These are phyloP conservation scores for Cutaneotrichosporon sp. DNA, from an alignment of 1,284 basidiomycete genomes.

Conservation along the genomic window DNA sequence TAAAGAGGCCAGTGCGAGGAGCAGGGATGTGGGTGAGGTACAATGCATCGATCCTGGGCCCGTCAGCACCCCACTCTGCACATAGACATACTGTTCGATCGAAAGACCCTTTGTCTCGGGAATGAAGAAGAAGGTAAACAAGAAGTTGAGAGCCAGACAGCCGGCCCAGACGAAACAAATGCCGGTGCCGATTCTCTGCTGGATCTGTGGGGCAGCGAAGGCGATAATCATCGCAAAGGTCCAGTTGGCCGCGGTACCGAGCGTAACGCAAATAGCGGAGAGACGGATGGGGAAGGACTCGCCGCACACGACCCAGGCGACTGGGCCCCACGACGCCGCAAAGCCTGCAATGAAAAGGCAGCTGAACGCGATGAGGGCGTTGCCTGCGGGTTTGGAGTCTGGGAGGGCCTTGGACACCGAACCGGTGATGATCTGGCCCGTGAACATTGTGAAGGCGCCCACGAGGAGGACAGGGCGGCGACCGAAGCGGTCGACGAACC, in stretches of 20 bases:
- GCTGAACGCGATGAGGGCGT: slow-evolving; percentile 42
- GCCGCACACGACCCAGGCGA: slow-evolving; percentile 43
- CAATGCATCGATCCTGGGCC: too few species aligned
- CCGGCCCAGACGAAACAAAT: slow-evolving; percentile 13
- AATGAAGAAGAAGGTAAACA: slow-evolving; percentile 63
- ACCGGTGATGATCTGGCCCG: slow-evolving; percentile 35
- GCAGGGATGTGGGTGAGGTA: too few species aligned
- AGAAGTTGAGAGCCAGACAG: slow-evolving; percentile 80
- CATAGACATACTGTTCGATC: slow-evolving; percentile 24
- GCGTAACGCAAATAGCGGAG: too few species aligned
- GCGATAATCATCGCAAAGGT: too few species aligned
- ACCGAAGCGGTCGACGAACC: slow-evolving; percentile 37
- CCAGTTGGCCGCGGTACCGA: too few species aligned
- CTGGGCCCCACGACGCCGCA: slow-evolving; percentile 35
- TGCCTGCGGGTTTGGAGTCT: slow-evolving; percentile 33
- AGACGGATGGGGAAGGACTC: too few species aligned
- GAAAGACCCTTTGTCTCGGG: slow-evolving; percentile 21
- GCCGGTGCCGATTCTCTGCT: too few species aligned
- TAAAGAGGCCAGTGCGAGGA: too few species aligned
- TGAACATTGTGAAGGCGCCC: slow-evolving; percentile 23
- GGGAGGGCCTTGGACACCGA: slow-evolving; percentile 25
- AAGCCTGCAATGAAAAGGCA: slow-evolving; percentile 48
- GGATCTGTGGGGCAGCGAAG: too few species aligned
- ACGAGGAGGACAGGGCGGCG: slow-evolving; percentile 40
- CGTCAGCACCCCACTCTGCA: too few species aligned